Conservation (phyloP, 1,139 yeast species). For the Pichia sp. region DNA sequence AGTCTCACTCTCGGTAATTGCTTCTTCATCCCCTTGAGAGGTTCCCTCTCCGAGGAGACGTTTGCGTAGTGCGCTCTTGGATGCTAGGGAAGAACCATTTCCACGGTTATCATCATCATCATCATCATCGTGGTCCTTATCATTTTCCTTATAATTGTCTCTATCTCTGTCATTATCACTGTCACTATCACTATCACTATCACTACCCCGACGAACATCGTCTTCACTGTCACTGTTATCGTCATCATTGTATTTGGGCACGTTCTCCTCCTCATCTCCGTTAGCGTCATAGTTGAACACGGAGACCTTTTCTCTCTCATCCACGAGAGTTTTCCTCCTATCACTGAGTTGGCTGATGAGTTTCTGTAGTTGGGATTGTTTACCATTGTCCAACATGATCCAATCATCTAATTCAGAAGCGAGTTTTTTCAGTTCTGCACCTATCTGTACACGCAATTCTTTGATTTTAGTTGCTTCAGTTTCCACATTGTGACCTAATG, state of each 20-base stretch:
- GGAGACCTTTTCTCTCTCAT: neutral
- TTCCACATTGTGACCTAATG: constrained; percentile 4
- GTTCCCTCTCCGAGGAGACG: constrained; percentile 5
- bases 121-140: constrained; percentile 1
- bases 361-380: constrained; percentile 35
- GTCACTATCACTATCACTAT: constrained; percentile 18
- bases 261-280: constrained; percentile 28
- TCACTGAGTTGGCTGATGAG: constrained; percentile 12
- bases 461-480: constrained; percentile 23
- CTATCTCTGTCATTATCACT: constrained; percentile 2
- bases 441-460: constrained; percentile 34
- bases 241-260: constrained; percentile 28
- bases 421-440: constrained; percentile 37
- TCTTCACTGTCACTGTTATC: constrained; percentile 30
- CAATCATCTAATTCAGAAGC: constrained; percentile 37
- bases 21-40: too few species aligned
- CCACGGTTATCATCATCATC: constrained; percentile 1
- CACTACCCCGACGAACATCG: constrained; percentile 18
- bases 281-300: constrained; percentile 23
- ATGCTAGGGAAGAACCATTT: too few species aligned
- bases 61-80: constrained; percentile 3
- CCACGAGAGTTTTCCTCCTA: constrained; percentile 11
- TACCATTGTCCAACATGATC: constrained; percentile 38
- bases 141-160: neutral
- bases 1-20: too few species aligned